Evolutionary conservation across 106 monocot species (phyloP).

Genomic region (Agapanthus africanus): DNA sequence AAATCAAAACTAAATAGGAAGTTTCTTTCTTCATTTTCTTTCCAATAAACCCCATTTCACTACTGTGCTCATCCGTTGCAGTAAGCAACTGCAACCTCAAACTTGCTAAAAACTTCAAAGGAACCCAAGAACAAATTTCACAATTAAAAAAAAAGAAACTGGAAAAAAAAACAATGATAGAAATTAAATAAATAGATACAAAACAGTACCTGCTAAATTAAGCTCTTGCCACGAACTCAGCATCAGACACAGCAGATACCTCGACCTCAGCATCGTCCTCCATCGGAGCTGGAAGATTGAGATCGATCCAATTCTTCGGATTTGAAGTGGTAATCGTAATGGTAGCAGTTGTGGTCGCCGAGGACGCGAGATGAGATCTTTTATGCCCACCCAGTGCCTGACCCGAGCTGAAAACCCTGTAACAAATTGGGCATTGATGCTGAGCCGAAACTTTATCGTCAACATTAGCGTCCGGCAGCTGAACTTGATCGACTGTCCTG

Average conservation of each 20-base stretch:
- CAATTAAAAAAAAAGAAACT: neutral
- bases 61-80: neutral
- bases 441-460: neutral
- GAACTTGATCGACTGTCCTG: neutral
- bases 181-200: too few relatives aligned
- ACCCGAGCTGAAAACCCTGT: conserved; percentile 12
- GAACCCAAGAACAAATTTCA: neutral
- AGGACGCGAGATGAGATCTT: conserved; percentile 25
- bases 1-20: neutral
- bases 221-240: neutral
- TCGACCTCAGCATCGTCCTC: conserved; percentile 14
- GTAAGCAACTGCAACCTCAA: too few relatives aligned
- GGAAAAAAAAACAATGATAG: neutral
- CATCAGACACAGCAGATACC: conserved; percentile 11
- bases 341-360: neutral
- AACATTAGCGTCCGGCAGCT: neutral
- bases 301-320: conserved; percentile 7
- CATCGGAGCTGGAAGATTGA: conserved; percentile 19
- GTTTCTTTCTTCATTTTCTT: too few relatives aligned
- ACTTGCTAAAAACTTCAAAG: neutral
- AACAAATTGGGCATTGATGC: conserved; percentile 17
- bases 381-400: conserved; percentile 65
- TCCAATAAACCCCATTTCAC: neutral
- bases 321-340: neutral
- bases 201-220: neutral